Evolutionary conservation across 257 asterid species (phyloP), one percentile per base, ranked within the genome.

Genomic region (Lycium ferocissimum): DNA sequence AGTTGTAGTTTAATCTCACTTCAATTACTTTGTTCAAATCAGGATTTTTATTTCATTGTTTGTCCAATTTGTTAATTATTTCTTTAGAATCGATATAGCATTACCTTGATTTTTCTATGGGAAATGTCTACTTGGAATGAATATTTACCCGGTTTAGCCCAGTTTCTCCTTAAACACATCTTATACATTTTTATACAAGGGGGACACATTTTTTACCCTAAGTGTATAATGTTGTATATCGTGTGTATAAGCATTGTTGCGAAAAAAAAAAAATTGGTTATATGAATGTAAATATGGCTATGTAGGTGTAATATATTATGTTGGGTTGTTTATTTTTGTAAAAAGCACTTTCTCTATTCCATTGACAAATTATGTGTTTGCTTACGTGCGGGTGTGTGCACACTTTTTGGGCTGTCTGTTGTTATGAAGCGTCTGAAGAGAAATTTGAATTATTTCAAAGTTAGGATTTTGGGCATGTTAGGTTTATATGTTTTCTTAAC

Each of bases 391-490:
- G 4, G 58, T 43, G 37, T 72, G 81, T 75, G 33, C 33, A 26
- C 33, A 26, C n/a, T 49, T 4, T 22, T 49, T 17, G 62, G n/a
- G 13, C 62, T 75, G 81, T 49, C 37, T 22, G n/a, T 11, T 47
- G 3, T 66, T 66, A 66, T 26, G 33, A 26, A 26, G 33, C 33
- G 33, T 26, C 33, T 66, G 47, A 66, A 12, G 81, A 45, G 56
- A 40, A 17, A 72, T 45, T 72, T 1, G 62, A 33, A 33, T 13
- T n/a, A n/a, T n/a, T n/a, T n/a, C n/a, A n/a, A n/a, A n/a, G 81
- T 49, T 76, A 14, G 7, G 51, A 76, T 76, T 73, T 73, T 73
- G 43, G 81, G 61, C 10, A 73, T 73, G 38, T 73, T 73, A 22
- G n/a, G 6, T 20, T 38, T 71, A 18, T 43, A 5, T 10, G 10